A percentile compares a stretch with the other conserved stretches of the same genome.
Conservation (phyloP, 108 stramenopile genomes). For the Stephanodiscus minutulus region DNA sequence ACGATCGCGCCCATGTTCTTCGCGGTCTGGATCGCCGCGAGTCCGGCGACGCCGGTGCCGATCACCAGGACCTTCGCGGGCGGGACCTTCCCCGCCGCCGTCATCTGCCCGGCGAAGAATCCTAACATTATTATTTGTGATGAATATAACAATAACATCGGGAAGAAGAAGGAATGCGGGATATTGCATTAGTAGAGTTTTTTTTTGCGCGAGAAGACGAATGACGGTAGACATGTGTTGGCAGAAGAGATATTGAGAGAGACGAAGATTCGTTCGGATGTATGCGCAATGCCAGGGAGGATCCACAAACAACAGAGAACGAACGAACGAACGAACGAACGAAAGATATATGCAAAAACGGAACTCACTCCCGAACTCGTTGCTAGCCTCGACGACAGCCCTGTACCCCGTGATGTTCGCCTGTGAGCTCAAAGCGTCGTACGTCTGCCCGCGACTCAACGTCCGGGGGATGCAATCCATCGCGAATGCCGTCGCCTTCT, state of each 20-base stretch:
- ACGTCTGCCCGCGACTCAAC: slow-evolving; percentile 96
- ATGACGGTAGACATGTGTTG: too few species aligned
- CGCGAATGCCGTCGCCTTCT: slow-evolving; percentile 95
- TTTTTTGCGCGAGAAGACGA: too few species aligned
- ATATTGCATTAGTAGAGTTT: too few species aligned
- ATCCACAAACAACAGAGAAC: too few species aligned
- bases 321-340: slow-evolving; percentile 39
- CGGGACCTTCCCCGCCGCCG: slow-evolving; percentile 83
- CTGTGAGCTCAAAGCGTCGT: slow-evolving; percentile 95
- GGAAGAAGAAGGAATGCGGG: too few species aligned
- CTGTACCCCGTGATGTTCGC: slow-evolving; percentile 99
- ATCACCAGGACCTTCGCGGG: slow-evolving; percentile 99
- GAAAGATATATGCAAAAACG: not conserved
- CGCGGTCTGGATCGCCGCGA: slow-evolving; percentile 97
- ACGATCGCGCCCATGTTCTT: slow-evolving; percentile 99
- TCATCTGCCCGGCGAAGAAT: slow-evolving; percentile 94
- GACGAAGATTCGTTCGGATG: too few species aligned
- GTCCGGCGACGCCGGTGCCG: slow-evolving; percentile 95
- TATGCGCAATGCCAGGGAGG: slow-evolving; percentile 1
- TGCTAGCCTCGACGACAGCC: slow-evolving; percentile 96
- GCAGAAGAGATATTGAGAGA: too few species aligned
- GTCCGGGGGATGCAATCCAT: slow-evolving; percentile 98
- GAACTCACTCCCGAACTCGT: slow-evolving; percentile 85
- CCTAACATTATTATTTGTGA: too few species aligned
- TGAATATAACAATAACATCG: not conserved